phyloP scores from a whole-genome alignment of 2,329 filamentous ascomycete species.

The Bipolaris gigantea region DNA sequence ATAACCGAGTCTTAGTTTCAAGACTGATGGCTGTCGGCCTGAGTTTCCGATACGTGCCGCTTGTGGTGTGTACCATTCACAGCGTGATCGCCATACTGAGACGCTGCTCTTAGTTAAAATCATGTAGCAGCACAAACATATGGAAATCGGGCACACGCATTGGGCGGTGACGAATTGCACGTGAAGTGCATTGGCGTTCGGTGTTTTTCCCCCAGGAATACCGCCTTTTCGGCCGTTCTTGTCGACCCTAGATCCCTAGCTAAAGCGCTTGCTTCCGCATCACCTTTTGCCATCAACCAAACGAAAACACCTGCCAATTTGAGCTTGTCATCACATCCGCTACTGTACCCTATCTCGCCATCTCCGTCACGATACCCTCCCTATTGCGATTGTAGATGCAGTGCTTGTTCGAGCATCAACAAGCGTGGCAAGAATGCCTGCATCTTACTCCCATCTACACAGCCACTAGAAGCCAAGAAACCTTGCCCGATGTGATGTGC shows the following conservation, averaged over 20 bases:
- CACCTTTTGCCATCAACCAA: background rate
- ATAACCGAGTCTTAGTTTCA: background rate
- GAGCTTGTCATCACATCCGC: background rate
- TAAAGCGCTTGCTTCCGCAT: background rate
- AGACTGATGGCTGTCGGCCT: background rate
- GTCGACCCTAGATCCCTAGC: background rate
- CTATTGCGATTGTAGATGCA: background rate
- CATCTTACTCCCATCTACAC: background rate
- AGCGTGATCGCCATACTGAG: background rate
- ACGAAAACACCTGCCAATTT: background rate
- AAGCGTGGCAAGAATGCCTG: slow-evolving; percentile 1
- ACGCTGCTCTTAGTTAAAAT: background rate
- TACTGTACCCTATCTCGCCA: background rate
- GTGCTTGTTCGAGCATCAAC: background rate
- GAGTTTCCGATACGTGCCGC: background rate
- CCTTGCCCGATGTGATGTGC: background rate
- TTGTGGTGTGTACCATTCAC: background rate
- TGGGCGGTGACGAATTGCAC: background rate
- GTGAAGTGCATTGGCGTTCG: slow-evolving; percentile 2
- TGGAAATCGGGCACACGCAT: background rate
- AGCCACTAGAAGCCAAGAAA: background rate
- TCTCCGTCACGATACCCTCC: background rate
- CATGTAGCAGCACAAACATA: background rate
- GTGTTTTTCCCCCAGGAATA: background rate
- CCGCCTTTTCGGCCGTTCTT: background rate